phyloP scores from a whole-genome alignment of 2,329 filamentous ascomycete species.

The Trichoderma citrinoviride region DNA sequence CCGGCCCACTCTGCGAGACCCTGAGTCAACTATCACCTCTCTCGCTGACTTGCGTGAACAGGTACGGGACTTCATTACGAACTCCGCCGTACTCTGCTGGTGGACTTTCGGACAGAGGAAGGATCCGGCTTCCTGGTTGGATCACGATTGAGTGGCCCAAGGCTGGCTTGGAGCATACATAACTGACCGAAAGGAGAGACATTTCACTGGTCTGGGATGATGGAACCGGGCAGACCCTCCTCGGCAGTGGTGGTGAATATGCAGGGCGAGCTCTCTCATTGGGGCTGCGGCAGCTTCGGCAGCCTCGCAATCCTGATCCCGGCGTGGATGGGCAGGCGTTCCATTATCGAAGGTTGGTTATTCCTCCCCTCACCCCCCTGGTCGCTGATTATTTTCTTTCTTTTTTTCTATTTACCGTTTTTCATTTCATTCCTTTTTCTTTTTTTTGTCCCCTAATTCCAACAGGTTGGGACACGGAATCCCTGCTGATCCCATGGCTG shows the following conservation, averaged over 20 bases:
- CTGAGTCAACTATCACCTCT: background rate
- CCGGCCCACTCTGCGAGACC: background rate
- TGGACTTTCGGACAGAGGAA: background rate
- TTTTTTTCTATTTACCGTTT: background rate
- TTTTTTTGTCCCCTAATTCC: background rate
- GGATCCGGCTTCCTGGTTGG: slow-evolving; percentile 3
- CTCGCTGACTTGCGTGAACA: background rate
- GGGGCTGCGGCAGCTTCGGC: slow-evolving; percentile 11
- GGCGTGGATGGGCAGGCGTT: background rate
- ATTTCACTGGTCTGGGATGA: background rate
- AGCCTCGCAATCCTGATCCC: slow-evolving; percentile 10
- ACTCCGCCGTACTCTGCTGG: background rate
- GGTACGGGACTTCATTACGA: background rate
- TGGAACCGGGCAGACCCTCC: background rate
- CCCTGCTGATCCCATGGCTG: slow-evolving; percentile 6
- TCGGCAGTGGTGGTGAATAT: slow-evolving; percentile 1
- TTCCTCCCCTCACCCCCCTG: background rate
- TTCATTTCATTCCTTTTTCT: too few relatives aligned
- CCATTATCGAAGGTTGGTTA: background rate
- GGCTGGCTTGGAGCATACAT: slow-evolving; percentile 1
- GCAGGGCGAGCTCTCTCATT: slow-evolving; percentile 5
- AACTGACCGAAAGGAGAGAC: slow-evolving; percentile 11
- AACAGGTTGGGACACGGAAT: slow-evolving; percentile 4
- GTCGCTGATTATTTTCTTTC: background rate
- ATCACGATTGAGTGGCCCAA: background rate